Conservation (phyloP, 306 rosid species). For the Quercus dentata region DNA sequence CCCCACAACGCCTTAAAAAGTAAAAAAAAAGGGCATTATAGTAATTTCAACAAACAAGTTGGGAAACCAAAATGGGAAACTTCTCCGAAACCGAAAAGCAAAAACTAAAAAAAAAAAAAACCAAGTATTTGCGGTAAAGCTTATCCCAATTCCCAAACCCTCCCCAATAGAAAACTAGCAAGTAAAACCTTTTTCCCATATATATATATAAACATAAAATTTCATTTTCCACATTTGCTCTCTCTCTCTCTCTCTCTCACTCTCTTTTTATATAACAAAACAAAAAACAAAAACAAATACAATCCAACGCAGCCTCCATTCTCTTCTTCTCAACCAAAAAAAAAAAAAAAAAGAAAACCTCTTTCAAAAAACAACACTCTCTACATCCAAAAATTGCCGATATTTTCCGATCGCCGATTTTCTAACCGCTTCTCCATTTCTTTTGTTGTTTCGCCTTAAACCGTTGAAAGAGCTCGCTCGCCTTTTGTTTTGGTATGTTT, state of each 20-base stretch:
- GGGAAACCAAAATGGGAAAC: not conserved
- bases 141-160: not conserved
- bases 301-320: slow-evolving; percentile 6
- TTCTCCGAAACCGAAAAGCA: slow-evolving; percentile 10
- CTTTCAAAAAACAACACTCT: not conserved
- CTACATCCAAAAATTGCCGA: slow-evolving; percentile 11
- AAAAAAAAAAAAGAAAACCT: not conserved
- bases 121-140: slow-evolving; percentile 18
- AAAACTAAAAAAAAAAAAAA: slow-evolving; percentile 14
- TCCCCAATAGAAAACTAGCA: too few species aligned
- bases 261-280: not conserved
- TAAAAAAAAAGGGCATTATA: slow-evolving; percentile 7
- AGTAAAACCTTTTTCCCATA: too few species aligned
- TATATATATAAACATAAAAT: not conserved
- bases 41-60: slow-evolving; percentile 3
- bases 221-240: slow-evolving; percentile 21
- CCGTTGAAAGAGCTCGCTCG: not conserved
- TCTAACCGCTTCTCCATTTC: slow-evolving; percentile 14
- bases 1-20: too few species aligned
- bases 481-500: not conserved
- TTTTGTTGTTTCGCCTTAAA: not conserved
- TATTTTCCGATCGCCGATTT: slow-evolving; percentile 21
- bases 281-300: too few species aligned
- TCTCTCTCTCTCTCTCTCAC: slow-evolving; percentile 14
- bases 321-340: not conserved